phyloP scores from a whole-genome alignment of 2,329 filamentous ascomycete genomes.

The Fusarium fujikuroi region DNA sequence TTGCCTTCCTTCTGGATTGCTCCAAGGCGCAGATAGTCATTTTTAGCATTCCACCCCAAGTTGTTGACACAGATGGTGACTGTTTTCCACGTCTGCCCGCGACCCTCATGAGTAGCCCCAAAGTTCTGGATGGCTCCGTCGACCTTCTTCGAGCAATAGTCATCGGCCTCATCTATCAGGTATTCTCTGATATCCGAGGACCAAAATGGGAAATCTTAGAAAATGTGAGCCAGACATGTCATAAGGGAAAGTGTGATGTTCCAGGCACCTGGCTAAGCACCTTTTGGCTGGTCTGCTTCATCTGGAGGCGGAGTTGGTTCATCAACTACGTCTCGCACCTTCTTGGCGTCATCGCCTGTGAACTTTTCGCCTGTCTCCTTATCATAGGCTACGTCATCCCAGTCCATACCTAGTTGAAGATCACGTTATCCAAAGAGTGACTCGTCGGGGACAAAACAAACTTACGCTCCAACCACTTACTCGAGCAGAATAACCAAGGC shows the following conservation, averaged over 20 bases:
- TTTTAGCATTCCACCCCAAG: accelerated
- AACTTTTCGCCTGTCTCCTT: neutral
- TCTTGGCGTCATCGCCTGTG: neutral
- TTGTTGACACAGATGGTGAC: neutral
- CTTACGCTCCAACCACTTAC: neutral
- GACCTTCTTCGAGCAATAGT: neutral
- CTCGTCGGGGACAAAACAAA: accelerated
- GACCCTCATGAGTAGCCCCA: neutral
- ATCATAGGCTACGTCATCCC: neutral
- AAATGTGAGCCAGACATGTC: accelerated
- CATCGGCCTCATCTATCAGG: accelerated
- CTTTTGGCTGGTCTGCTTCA: neutral
- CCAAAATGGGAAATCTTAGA: neutral
- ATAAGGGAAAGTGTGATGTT: neutral
- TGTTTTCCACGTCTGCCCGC: accelerated
- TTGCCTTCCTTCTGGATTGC: accelerated
- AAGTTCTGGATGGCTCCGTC: accelerated
- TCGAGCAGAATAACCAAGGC: neutral
- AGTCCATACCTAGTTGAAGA: neutral
- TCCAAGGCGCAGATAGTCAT: neutral
- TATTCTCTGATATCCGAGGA: neutral
- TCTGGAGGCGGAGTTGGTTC: neutral
- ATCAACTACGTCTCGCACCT: neutral
- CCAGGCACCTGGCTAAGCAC: neutral
- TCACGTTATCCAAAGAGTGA: neutral